These are phyloP conservation scores for Epichloe gansuensis DNA, from an alignment of 2,329 filamentous ascomycete species.

Conservation along the genomic window DNA sequence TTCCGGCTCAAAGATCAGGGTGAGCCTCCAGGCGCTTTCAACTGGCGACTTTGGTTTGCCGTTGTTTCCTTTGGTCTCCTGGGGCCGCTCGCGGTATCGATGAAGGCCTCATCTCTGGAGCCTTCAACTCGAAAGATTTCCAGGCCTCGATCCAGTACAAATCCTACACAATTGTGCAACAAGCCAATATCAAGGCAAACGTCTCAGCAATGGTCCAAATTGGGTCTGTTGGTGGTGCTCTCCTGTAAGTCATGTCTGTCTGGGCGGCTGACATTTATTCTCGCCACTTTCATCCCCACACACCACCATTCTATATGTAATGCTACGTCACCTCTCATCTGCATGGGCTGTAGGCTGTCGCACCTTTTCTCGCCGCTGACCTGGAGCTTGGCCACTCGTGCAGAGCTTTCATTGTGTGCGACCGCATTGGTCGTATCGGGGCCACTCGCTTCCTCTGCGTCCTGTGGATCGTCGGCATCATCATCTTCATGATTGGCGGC, in stretches of 20 bases:
- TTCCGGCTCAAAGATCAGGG: conserved; percentile 52
- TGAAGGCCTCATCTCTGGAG: conserved; percentile 65
- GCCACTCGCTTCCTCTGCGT: conserved; percentile 45
- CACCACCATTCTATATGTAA: background rate
- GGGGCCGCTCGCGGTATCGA: conserved; percentile 67
- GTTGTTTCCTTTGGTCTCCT: conserved; percentile 63
- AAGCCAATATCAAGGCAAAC: conserved; percentile 61
- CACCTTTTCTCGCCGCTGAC: background rate
- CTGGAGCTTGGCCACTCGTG: background rate
- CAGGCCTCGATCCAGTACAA: conserved; percentile 45
- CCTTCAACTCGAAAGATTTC: conserved; percentile 56
- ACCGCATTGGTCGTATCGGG: conserved; percentile 51
- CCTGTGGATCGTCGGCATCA: conserved; percentile 46
- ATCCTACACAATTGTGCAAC: conserved; percentile 36
- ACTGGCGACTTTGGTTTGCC: conserved; percentile 69
- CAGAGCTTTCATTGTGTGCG: conserved; percentile 46
- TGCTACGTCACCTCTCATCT: background rate
- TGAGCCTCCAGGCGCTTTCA: conserved; percentile 59
- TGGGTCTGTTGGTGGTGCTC: conserved; percentile 59
- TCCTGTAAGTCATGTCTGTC: conserved; percentile 29
- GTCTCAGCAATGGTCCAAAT: conserved; percentile 75
- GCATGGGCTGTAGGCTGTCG: background rate
- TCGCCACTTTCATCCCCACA: background rate
- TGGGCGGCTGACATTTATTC: background rate
- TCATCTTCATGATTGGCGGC: conserved; percentile 42